A percentile compares a stretch with the other conserved stretches of the same genome.
phyloP scores from a whole-genome alignment of 371 early-diverging fungal species.

The Lichtheimia ornata region DNA sequence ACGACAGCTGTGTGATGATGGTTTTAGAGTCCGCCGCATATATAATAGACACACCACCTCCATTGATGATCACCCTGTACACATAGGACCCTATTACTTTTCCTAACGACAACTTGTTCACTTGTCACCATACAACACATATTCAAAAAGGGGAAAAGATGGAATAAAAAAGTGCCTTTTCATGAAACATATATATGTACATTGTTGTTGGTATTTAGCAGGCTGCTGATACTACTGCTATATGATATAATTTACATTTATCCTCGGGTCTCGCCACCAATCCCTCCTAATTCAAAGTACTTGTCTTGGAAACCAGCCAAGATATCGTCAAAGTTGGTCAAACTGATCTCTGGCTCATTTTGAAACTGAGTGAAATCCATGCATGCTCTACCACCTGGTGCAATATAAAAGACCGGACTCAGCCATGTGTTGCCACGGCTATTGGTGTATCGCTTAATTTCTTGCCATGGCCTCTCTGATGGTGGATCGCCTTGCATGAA shows the following conservation, averaged over 20 bases:
- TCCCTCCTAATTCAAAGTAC: constrained; percentile 45
- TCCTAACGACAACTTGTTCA: no score
- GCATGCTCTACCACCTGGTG: constrained; percentile 35
- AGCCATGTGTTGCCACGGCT: constrained; percentile 27
- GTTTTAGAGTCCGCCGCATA: no score
- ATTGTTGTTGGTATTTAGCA: background rate
- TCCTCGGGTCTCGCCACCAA: constrained; percentile 40
- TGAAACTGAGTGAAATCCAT: constrained; percentile 37
- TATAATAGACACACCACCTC: no score
- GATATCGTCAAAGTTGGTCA: constrained; percentile 28
- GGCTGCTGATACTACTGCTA: background rate
- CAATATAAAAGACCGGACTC: constrained; percentile 35
- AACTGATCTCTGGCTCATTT: constrained; percentile 34
- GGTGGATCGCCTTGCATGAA: constrained; percentile 21
- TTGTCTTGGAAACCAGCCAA: constrained; percentile 27
- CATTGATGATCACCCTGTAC: no score
- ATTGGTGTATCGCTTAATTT: constrained; percentile 33
- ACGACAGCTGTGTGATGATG: no score
- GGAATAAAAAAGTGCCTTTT: background rate
- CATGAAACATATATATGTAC: constrained; percentile 2
- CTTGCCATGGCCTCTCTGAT: constrained; percentile 38
- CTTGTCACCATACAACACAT: no score
- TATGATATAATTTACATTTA: background rate
- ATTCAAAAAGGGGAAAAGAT: no score
- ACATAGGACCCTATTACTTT: no score